These are phyloP conservation scores for Luffa aegyptiaca DNA, from an alignment of 306 rosid species.

Conservation along the genomic window DNA sequence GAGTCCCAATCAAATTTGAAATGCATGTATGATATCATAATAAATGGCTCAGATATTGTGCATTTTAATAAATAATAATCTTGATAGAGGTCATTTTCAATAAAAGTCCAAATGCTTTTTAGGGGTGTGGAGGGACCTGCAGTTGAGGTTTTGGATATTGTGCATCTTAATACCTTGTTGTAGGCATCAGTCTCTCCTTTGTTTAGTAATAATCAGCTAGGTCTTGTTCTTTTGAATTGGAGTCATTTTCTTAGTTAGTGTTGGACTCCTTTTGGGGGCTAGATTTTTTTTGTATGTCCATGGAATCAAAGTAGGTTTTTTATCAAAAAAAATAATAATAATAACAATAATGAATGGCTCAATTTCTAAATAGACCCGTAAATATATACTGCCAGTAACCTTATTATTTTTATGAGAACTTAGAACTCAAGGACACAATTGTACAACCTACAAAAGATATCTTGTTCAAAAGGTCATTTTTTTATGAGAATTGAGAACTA, in stretches of 20 bases:
- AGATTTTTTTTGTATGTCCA: too few relatives aligned
- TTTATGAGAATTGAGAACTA: background rate
- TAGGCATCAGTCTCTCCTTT: background rate
- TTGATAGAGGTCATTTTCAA: background rate
- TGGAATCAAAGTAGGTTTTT: background rate
- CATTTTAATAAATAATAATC: background rate
- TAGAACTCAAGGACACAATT: too few relatives aligned
- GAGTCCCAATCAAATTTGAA: constrained; percentile 12
- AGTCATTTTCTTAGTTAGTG: background rate
- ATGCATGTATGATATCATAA: constrained; percentile 6
- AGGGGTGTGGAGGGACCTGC: background rate
- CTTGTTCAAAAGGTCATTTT: too few relatives aligned
- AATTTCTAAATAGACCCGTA: background rate
- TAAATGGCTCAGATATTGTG: background rate
- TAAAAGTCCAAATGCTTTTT: background rate
- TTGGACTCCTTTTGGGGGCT: background rate
- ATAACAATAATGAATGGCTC: background rate
- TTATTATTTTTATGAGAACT: background rate
- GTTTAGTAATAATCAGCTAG: background rate
- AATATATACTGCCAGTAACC: background rate
- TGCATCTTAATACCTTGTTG: background rate
- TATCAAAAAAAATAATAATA: too few relatives aligned
- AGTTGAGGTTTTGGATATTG: background rate
- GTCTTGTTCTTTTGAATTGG: background rate
- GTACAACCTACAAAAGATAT: too few relatives aligned